Evolutionary conservation across 169 alveolate species (phyloP).

Genomic region (Condylostoma magnum): DNA sequence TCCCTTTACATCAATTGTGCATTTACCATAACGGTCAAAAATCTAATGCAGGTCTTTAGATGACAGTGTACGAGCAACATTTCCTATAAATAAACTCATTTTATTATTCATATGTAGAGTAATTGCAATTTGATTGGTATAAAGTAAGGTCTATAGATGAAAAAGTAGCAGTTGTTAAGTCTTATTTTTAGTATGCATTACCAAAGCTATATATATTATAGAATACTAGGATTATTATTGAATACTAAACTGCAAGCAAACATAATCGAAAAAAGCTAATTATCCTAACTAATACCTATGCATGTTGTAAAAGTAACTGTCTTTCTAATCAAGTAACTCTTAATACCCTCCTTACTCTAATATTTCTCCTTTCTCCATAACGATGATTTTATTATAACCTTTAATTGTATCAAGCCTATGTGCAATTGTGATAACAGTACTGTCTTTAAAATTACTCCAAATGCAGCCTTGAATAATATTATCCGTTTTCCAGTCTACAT

Average conservation of each 20-base stretch:
- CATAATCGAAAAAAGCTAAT: too few species aligned
- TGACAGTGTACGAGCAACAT: constrained; percentile 12
- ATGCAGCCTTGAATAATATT: constrained; percentile 60
- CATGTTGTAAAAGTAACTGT: too few species aligned
- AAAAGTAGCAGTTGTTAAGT: too few species aligned
- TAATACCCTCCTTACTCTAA: too few species aligned
- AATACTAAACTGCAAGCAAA: too few species aligned
- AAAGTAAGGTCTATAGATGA: too few species aligned
- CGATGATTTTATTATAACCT: constrained; percentile 57
- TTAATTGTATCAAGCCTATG: constrained; percentile 81
- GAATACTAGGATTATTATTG: too few species aligned
- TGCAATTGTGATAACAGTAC: constrained; percentile 84
- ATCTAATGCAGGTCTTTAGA: constrained; percentile 17
- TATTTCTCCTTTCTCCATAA: constrained; percentile 17
- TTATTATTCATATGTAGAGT: neutral
- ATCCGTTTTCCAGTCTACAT: constrained; percentile 68
- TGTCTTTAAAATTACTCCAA: constrained; percentile 49
- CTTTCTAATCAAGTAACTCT: too few species aligned
- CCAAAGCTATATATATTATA: too few species aligned
- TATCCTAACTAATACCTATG: too few species aligned
- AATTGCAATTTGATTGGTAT: too few species aligned
- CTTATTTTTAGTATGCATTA: too few species aligned
- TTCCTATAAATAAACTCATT: constrained; percentile 37
- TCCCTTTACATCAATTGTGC: constrained; percentile 20
- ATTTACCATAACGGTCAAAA: constrained; percentile 27